These are phyloP conservation scores for Polyplosphaeria fusca DNA, from an alignment of 495 filamentous ascomycete species.

Conservation along the genomic window DNA sequence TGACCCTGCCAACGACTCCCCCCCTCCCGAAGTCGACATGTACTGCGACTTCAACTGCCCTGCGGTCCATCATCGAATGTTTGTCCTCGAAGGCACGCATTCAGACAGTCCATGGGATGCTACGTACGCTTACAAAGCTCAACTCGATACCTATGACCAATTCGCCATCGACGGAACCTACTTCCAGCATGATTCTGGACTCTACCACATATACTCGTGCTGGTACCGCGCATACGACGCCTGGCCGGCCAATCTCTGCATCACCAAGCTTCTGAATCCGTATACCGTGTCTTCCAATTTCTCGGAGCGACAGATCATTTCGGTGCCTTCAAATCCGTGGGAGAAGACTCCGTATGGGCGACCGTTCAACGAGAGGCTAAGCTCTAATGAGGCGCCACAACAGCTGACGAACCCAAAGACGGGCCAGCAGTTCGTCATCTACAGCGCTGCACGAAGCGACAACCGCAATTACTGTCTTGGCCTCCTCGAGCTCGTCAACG, in stretches of 20 bases:
- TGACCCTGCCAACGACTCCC: slow-evolving; percentile 46
- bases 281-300: slow-evolving; percentile 47
- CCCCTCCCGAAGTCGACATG: slow-evolving; percentile 39
- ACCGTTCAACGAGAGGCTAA: slow-evolving; percentile 42
- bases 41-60: slow-evolving; percentile 39
- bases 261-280: slow-evolving; percentile 48
- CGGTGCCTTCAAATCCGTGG: slow-evolving; percentile 46
- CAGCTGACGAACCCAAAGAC: slow-evolving; percentile 49
- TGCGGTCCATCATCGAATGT: slow-evolving; percentile 51
- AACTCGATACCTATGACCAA: slow-evolving; percentile 51
- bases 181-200: slow-evolving; percentile 41
- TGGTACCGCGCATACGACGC: slow-evolving; percentile 48
- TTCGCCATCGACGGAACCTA: slow-evolving; percentile 55
- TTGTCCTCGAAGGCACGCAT: neutral
- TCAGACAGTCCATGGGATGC: slow-evolving; percentile 45
- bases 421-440: slow-evolving; percentile 49
- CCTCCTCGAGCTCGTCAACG: slow-evolving; percentile 47
- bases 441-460: slow-evolving; percentile 48
- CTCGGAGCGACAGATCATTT: slow-evolving; percentile 46
- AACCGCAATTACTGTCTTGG: slow-evolving; percentile 48
- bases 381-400: slow-evolving; percentile 50
- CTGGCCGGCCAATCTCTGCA: slow-evolving; percentile 53
- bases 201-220: slow-evolving; percentile 53
- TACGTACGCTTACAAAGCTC: slow-evolving; percentile 43
- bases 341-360: slow-evolving; percentile 51